Percentiles rank a stretch among this genome's conserved stretches.
Evolutionary conservation across 257 asterid species (phyloP).

Genomic region (Solanum peruvianum): DNA sequence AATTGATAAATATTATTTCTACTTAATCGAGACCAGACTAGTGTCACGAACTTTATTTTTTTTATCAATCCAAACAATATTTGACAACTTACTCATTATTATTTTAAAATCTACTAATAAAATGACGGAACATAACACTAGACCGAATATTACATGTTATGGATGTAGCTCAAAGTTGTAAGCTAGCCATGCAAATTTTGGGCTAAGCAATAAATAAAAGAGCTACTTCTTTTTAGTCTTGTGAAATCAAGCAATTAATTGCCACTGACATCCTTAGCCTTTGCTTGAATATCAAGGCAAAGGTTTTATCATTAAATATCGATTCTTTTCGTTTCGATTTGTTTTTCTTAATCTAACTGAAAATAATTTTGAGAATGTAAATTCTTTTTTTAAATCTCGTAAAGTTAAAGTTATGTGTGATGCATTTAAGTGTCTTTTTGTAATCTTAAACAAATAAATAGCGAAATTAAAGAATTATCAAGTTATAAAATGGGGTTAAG

Average conservation of each 20-base stretch:
- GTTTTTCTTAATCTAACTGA: accelerated
- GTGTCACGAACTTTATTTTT: too few species aligned
- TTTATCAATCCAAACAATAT: too few species aligned
- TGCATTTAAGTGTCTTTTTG: not conserved
- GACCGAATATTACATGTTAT: not conserved
- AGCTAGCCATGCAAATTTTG: not conserved
- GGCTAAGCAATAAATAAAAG: not conserved
- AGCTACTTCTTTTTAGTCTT: not conserved
- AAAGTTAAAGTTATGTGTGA: not conserved
- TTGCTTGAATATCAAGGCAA: not conserved
- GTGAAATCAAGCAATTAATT: not conserved
- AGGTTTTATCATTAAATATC: not conserved
- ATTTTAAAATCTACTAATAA: too few species aligned
- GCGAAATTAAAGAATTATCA: too few species aligned
- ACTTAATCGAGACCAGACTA: not conserved
- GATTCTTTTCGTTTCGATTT: not conserved
- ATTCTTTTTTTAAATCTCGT: not conserved
- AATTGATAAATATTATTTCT: not conserved
- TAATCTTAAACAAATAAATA: not conserved
- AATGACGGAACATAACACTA: too few species aligned
- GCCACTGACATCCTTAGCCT: not conserved
- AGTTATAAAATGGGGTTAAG: too few species aligned
- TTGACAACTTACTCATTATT: too few species aligned
- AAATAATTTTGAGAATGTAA: not conserved
- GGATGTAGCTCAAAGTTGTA: not conserved